A percentile compares a stretch with the other conserved stretches of the same genome.
phyloP scores from a whole-genome alignment of 345 rosid genomes.

The Syzygium oleosum region DNA sequence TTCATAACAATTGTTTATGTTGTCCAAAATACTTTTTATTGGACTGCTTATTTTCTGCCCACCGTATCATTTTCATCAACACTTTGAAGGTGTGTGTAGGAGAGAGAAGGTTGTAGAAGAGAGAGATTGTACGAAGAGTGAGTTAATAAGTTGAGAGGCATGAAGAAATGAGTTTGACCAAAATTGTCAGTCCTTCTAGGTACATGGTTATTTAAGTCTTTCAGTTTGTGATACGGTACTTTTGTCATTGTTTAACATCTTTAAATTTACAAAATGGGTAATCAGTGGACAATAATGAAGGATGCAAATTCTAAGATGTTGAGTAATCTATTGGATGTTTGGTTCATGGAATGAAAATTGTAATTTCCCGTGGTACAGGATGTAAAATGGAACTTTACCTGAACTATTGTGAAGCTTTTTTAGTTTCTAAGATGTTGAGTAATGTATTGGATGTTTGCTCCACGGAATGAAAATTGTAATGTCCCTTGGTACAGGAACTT shows the following conservation, averaged over 20 bases:
- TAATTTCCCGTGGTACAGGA: not conserved
- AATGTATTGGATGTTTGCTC: not conserved
- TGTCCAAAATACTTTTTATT: not conserved
- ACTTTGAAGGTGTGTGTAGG: not conserved
- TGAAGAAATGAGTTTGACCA: not conserved
- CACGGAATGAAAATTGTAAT: not conserved
- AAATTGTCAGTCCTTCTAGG: not conserved
- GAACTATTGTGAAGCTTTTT: too few relatives aligned
- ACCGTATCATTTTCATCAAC: not conserved
- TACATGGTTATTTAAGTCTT: not conserved
- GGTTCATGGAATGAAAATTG: not conserved
- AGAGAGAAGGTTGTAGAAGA: not conserved
- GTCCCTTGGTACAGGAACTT: not conserved
- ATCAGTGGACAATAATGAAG: not conserved
- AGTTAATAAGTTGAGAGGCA: not conserved
- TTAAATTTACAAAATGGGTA: not conserved
- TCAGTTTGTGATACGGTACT: not conserved
- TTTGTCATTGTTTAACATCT: not conserved
- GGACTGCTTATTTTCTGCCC: not conserved
- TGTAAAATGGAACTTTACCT: not conserved
- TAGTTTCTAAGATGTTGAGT: not conserved
- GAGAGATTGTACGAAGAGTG: not conserved
- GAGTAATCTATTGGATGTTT: not conserved
- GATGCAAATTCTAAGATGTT: not conserved
- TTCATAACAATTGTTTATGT: not conserved